phyloP scores from a whole-genome alignment of 2,329 filamentous ascomycete genomes.

The Pyrenochaeta sp. region DNA sequence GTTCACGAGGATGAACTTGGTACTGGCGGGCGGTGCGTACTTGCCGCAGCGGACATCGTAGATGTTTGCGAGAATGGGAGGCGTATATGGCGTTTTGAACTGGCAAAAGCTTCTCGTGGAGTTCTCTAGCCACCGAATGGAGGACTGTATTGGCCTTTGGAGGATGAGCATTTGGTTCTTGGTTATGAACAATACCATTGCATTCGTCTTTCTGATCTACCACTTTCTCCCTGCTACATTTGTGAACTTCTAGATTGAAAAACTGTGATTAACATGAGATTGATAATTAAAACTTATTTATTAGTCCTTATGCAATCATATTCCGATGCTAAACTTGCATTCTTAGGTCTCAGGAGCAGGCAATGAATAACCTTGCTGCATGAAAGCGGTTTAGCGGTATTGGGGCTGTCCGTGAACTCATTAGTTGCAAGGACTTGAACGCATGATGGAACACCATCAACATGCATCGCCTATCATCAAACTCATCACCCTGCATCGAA shows the following conservation, averaged over 20 bases:
- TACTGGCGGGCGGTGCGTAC: constrained; percentile 81
- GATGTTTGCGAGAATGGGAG: neutral
- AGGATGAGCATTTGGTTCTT: neutral
- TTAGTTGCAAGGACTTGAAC: neutral
- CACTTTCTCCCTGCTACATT: neutral
- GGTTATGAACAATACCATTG: neutral
- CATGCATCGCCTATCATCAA: neutral
- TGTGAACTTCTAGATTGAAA: neutral
- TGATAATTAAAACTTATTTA: neutral
- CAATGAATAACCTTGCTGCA: neutral
- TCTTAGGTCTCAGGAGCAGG: neutral
- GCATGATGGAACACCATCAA: neutral
- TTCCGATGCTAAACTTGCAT: neutral
- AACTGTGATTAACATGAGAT: neutral
- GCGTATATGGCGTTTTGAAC: neutral
- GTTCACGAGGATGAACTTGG: constrained; percentile 94
- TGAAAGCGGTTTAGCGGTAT: neutral
- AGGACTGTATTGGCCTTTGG: neutral
- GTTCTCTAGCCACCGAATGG: neutral
- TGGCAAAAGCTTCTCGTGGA: neutral
- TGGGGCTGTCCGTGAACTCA: neutral
- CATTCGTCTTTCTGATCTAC: neutral
- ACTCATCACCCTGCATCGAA: constrained; percentile 5
- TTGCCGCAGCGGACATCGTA: constrained; percentile 53
- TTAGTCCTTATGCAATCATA: neutral